Percentiles rank a stretch among this genome's conserved stretches.
These are phyloP conservation scores for Tetraselmis striata DNA, from an alignment of 139 green algal genomes.

Conservation along the genomic window DNA sequence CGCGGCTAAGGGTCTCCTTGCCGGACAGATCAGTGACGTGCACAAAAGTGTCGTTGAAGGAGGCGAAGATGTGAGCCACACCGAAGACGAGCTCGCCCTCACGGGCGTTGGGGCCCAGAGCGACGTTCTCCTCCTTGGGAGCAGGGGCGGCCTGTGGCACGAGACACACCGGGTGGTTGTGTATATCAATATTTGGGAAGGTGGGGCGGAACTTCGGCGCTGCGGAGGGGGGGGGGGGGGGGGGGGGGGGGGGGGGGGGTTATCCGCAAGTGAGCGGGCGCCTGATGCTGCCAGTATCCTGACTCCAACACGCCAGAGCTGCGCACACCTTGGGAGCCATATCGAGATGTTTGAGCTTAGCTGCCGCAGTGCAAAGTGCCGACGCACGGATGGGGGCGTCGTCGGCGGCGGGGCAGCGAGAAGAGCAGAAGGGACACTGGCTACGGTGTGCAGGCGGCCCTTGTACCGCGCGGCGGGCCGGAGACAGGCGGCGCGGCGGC, in stretches of 20 bases:
- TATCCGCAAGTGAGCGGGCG: conserved; percentile 21
- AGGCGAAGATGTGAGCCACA: conserved; percentile 98
- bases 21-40: conserved; percentile 99
- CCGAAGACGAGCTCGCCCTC: conserved; percentile 98
- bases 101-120: conserved; percentile 65
- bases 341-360: not conserved
- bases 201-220: conserved; percentile 1
- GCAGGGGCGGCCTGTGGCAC: conserved; percentile 37
- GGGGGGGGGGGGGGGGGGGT: conserved; percentile 10
- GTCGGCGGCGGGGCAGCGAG: conserved; percentile 4
- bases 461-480: too few relatives aligned
- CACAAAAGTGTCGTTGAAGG: conserved; percentile 99
- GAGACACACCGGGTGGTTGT: too few relatives aligned
- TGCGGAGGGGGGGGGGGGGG: conserved; percentile 6
- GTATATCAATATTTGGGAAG: conserved; percentile 35
- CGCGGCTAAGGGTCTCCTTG: conserved; percentile 92
- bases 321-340: conserved; percentile 22
- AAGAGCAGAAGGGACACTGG: not conserved
- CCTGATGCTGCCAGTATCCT: conserved; percentile 13
- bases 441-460: too few relatives aligned
- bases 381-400: conserved; percentile 28
- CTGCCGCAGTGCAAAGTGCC: not conserved
- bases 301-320: conserved; percentile 6
- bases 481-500: too few relatives aligned
- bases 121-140: conserved; percentile 55